Percentiles rank a stretch among this genome's conserved stretches.
These are phyloP conservation scores for Fusarium sp. DNA, from an alignment of 2,329 filamentous ascomycete species.

Conservation along the genomic window DNA sequence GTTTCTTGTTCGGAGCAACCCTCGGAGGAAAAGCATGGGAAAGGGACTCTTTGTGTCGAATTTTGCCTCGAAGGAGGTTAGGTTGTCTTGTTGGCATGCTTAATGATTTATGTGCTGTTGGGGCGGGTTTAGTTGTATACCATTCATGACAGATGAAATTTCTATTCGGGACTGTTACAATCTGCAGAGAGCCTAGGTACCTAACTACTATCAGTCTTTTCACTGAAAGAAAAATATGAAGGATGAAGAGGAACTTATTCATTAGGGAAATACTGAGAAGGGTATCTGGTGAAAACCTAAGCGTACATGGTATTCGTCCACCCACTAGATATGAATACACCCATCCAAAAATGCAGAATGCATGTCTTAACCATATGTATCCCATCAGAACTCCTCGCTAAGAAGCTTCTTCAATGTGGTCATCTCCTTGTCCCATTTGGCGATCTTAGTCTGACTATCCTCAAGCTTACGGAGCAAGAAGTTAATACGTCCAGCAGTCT, in stretches of 20 bases:
- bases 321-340: constrained; percentile 5
- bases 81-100: constrained; percentile 23
- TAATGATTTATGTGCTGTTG: constrained; percentile 47
- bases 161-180: constrained; percentile 19
- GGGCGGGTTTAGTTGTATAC: constrained; percentile 41
- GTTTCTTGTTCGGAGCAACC: constrained; percentile 1
- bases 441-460: constrained; percentile 81
- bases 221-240: neutral
- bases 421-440: constrained; percentile 81
- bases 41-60: constrained; percentile 8
- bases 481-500: constrained; percentile 75
- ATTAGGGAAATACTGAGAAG: constrained; percentile 22
- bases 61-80: constrained; percentile 21
- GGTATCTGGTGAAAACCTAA: constrained; percentile 20
- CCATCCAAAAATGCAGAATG: constrained; percentile 1
- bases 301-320: constrained; percentile 1
- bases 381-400: constrained; percentile 60
- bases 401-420: constrained; percentile 77
- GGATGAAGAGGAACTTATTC: neutral
- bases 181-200: neutral
- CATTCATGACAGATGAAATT: constrained; percentile 40
- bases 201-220: neutral
- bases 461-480: constrained; percentile 84
- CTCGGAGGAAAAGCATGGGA: constrained; percentile 13
- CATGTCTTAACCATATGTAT: neutral